These are phyloP conservation scores for Xylaria polymorpha DNA, from an alignment of 2,329 filamentous ascomycete genomes.

Conservation along the genomic window DNA sequence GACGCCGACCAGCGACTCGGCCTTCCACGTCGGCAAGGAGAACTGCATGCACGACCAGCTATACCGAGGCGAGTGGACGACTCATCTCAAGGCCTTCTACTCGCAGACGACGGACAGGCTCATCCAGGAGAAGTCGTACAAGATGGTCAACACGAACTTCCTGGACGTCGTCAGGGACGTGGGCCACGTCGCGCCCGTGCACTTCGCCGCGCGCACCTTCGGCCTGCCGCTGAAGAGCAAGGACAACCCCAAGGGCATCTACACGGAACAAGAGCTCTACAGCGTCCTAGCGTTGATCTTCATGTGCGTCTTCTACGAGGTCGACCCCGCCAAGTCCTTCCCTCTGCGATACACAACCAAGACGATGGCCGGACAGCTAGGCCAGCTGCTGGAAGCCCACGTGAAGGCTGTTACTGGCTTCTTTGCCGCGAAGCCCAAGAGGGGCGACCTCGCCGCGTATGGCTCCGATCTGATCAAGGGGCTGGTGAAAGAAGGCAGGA, in stretches of 20 bases:
- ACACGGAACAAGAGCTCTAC: slow-evolving; percentile 68
- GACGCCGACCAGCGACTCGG: slow-evolving; percentile 63
- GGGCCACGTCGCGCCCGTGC: slow-evolving; percentile 73
- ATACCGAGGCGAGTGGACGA: slow-evolving; percentile 62
- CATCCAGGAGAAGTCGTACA: slow-evolving; percentile 72
- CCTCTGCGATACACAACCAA: slow-evolving; percentile 63
- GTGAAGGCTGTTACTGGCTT: slow-evolving; percentile 35
- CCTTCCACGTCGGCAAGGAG: slow-evolving; percentile 61
- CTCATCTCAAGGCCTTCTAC: slow-evolving; percentile 63
- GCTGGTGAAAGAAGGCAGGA: slow-evolving; percentile 72
- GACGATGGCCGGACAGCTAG: slow-evolving; percentile 63
- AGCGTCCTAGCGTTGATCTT: slow-evolving; percentile 68
- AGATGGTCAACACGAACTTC: slow-evolving; percentile 69
- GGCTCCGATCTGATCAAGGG: slow-evolving; percentile 74
- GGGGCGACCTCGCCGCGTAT: slow-evolving; percentile 70
- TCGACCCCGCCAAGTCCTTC: slow-evolving; percentile 68
- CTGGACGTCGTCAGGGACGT: slow-evolving; percentile 79
- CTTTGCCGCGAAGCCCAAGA: slow-evolving; percentile 57
- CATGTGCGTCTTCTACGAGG: slow-evolving; percentile 66
- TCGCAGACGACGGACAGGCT: slow-evolving; percentile 70
- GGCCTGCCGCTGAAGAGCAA: slow-evolving; percentile 74
- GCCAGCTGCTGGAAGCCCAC: slow-evolving; percentile 56
- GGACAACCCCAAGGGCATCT: slow-evolving; percentile 67
- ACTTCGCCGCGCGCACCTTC: slow-evolving; percentile 72
- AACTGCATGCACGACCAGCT: slow-evolving; percentile 67